These are phyloP conservation scores for Peronospora tabacina DNA, from an alignment of 352 stramenopile species.

Conservation along the genomic window DNA sequence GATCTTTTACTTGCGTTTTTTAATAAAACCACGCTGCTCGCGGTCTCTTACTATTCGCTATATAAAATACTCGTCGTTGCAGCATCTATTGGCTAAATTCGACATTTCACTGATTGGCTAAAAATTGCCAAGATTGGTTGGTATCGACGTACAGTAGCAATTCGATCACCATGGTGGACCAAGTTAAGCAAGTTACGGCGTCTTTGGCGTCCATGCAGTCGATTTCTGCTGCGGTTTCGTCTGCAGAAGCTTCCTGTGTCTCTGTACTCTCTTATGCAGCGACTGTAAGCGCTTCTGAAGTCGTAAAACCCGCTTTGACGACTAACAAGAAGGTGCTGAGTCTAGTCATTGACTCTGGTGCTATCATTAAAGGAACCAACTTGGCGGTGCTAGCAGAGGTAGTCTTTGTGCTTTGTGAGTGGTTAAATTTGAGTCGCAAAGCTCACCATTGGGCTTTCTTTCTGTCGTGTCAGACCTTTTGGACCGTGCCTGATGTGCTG, in stretches of 20 bases:
- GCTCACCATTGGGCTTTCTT: slow-evolving; percentile 6
- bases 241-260: neutral
- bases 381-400: slow-evolving; percentile 65
- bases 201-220: slow-evolving; percentile 17
- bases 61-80: slow-evolving; percentile 1
- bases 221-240: slow-evolving; percentile 1
- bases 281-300: slow-evolving; percentile 4
- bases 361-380: slow-evolving; percentile 85
- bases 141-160: slow-evolving; percentile 20
- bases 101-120: slow-evolving; percentile 20
- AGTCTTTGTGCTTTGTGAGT: slow-evolving; percentile 1
- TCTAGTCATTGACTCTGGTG: slow-evolving; percentile 79
- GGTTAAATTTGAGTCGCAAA: slow-evolving; percentile 3
- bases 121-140: slow-evolving; percentile 32
- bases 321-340: slow-evolving; percentile 65
- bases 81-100: slow-evolving; percentile 1
- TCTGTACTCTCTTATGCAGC: slow-evolving; percentile 8
- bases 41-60: slow-evolving; percentile 5
- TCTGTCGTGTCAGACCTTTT: slow-evolving; percentile 51
- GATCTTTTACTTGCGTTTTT: slow-evolving; percentile 42
- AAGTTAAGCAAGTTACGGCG: slow-evolving; percentile 20
- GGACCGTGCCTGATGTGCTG: slow-evolving; percentile 81
- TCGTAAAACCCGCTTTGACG: neutral
- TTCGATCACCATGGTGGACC: slow-evolving; percentile 19
- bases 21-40: slow-evolving; percentile 4